These are phyloP conservation scores for Galerina sulciceps DNA, from an alignment of 768 basidiomycete species.

Conservation along the genomic window DNA sequence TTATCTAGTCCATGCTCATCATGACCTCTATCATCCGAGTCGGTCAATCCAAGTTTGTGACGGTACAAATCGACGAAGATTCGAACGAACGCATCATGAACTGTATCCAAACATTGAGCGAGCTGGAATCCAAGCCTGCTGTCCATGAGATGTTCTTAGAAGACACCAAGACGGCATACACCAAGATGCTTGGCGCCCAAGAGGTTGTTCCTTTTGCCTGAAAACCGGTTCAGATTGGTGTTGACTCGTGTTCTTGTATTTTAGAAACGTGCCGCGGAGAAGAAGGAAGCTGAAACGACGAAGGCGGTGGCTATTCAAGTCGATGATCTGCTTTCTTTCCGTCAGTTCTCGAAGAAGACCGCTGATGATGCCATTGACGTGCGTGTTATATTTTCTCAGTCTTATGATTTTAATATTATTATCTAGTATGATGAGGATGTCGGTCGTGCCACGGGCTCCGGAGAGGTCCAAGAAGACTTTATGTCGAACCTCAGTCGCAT, in stretches of 20 bases:
- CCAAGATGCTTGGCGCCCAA: slow-evolving; percentile 94
- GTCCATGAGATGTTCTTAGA: slow-evolving; percentile 77
- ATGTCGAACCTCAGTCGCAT: slow-evolving; percentile 93
- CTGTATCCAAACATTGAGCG: slow-evolving; percentile 92
- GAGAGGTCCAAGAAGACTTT: slow-evolving; percentile 88
- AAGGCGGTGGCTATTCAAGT: slow-evolving; percentile 81
- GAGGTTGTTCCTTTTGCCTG: slow-evolving; percentile 58
- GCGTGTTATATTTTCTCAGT: neutral
- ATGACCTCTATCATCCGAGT: slow-evolving; percentile 98
- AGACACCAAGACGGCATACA: slow-evolving; percentile 90
- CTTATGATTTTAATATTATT: slow-evolving; percentile 5
- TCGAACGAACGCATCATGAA: slow-evolving; percentile 95
- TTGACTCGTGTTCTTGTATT: neutral
- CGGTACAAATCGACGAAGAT: slow-evolving; percentile 97
- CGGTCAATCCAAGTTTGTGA: slow-evolving; percentile 94
- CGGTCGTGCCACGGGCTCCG: slow-evolving; percentile 84
- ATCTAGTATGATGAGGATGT: slow-evolving; percentile 90
- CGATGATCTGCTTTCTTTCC: slow-evolving; percentile 90
- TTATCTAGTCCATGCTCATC: slow-evolving; percentile 85
- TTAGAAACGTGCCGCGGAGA: slow-evolving; percentile 89
- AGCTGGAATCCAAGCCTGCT: slow-evolving; percentile 59
- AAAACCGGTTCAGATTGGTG: neutral
- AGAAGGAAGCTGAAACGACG: slow-evolving; percentile 79
- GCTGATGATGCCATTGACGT: slow-evolving; percentile 81
- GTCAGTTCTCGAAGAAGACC: slow-evolving; percentile 94